Conservation (phyloP, 2,329 filamentous ascomycete species). For the Thermothelomyces thermophilus region DNA sequence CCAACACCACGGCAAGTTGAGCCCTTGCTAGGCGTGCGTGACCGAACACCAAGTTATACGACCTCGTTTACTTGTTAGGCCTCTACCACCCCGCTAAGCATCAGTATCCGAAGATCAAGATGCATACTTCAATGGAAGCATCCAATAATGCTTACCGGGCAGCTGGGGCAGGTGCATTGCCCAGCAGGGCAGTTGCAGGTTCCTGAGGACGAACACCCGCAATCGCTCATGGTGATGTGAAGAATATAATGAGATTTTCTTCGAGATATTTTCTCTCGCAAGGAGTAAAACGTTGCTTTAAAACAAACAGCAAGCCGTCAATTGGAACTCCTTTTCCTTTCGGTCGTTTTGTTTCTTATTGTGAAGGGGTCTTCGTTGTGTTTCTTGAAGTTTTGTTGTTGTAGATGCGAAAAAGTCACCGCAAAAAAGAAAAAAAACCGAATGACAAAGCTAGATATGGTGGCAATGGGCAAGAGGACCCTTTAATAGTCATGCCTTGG, state of each 20-base stretch:
- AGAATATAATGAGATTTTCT: not conserved
- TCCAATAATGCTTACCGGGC: conserved; percentile 14
- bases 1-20: not conserved
- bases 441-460: too few species aligned
- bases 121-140: not conserved
- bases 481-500: too few species aligned
- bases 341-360: not conserved
- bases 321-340: not conserved
- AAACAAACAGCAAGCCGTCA: not conserved
- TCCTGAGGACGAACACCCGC: conserved; percentile 20
- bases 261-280: not conserved
- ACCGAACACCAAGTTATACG: not conserved
- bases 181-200: conserved; percentile 21
- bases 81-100: not conserved
- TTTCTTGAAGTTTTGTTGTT: not conserved
- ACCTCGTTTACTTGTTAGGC: not conserved
- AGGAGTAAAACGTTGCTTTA: not conserved
- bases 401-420: not conserved
- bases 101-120: not conserved
- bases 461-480: too few species aligned
- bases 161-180: conserved; percentile 23
- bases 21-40: not conserved
- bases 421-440: not conserved
- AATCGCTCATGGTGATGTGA: conserved; percentile 18
- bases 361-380: too few species aligned